Percentiles rank a stretch among this genome's conserved stretches.
These are phyloP conservation scores for Yamadazyma sp. DNA, from an alignment of 805 yeast species.

Conservation along the genomic window DNA sequence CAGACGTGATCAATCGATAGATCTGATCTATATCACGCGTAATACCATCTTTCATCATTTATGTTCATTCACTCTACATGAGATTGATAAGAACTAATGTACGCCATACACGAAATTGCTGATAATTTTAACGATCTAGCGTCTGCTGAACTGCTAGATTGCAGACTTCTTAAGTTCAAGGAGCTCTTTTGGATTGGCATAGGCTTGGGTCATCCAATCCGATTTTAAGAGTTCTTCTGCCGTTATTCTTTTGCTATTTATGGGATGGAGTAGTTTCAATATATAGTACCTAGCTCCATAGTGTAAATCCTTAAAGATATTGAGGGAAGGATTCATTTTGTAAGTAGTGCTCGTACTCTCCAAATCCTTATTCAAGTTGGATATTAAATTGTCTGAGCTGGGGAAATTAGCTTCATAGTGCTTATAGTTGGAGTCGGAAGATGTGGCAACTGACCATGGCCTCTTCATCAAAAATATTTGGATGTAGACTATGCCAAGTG, in stretches of 20 bases:
- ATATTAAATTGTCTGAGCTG: slow-evolving; percentile 19
- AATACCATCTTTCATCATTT: not conserved
- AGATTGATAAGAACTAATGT: not conserved
- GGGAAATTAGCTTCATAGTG: slow-evolving; percentile 31
- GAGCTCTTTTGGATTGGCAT: slow-evolving; percentile 39
- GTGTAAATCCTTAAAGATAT: slow-evolving; percentile 35
- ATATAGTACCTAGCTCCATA: slow-evolving; percentile 36
- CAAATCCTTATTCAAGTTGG: slow-evolving; percentile 23
- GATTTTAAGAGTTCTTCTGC: slow-evolving; percentile 28
- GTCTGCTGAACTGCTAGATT: no score
- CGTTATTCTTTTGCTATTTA: slow-evolving; percentile 22
- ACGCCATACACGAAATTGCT: no score
- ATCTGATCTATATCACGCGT: not conserved
- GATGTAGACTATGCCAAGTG: slow-evolving; percentile 50
- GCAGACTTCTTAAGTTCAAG: slow-evolving; percentile 10
- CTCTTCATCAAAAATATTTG: slow-evolving; percentile 42
- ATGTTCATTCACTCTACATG: not conserved
- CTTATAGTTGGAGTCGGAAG: slow-evolving; percentile 20
- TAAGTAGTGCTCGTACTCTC: slow-evolving; percentile 21
- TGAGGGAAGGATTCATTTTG: slow-evolving; percentile 31
- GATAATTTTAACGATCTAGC: no score
- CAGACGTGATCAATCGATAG: not conserved
- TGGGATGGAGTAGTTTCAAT: slow-evolving; percentile 36
- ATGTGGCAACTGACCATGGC: slow-evolving; percentile 50
- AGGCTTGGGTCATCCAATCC: slow-evolving; percentile 40